phyloP scores from a whole-genome alignment of 331 rosid species.

The Malus hybrid region DNA sequence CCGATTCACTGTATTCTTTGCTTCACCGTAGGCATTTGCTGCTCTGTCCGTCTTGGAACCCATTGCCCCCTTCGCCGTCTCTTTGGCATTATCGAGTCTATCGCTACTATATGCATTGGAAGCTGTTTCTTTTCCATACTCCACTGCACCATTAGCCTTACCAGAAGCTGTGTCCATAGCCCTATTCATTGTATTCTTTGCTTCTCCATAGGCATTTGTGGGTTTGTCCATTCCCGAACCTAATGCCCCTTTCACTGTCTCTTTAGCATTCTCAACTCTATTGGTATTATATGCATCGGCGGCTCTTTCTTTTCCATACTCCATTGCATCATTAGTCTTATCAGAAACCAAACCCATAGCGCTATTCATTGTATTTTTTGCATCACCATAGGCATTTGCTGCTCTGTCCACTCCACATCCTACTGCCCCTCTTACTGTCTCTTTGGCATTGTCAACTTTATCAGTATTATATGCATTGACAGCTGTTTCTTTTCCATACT shows the following conservation, averaged over 20 bases:
- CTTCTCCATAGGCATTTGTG: background rate
- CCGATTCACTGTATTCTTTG: background rate
- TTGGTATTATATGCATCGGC: background rate
- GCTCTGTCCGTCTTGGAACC: background rate
- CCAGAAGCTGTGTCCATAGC: background rate
- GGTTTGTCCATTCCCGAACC: background rate
- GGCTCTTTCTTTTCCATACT: background rate
- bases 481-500: background rate
- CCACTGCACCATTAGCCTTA: background rate
- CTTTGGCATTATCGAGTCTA: constrained; percentile 3
- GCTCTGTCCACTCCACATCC: background rate
- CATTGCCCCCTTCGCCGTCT: constrained; percentile 12
- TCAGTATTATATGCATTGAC: background rate
- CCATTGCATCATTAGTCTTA: background rate
- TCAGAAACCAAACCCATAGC: background rate
- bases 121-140: background rate
- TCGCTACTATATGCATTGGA: background rate
- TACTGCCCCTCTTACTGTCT: background rate
- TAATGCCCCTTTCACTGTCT: background rate
- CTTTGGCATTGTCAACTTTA: background rate
- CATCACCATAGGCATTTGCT: background rate
- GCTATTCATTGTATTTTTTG: background rate
- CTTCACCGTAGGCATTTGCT: background rate
- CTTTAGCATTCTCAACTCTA: background rate
- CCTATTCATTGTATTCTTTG: background rate